Evolutionary conservation across 2,329 filamentous ascomycete genomes (phyloP).

Genomic region (Nothophaeocryptopus gaeumannii): DNA sequence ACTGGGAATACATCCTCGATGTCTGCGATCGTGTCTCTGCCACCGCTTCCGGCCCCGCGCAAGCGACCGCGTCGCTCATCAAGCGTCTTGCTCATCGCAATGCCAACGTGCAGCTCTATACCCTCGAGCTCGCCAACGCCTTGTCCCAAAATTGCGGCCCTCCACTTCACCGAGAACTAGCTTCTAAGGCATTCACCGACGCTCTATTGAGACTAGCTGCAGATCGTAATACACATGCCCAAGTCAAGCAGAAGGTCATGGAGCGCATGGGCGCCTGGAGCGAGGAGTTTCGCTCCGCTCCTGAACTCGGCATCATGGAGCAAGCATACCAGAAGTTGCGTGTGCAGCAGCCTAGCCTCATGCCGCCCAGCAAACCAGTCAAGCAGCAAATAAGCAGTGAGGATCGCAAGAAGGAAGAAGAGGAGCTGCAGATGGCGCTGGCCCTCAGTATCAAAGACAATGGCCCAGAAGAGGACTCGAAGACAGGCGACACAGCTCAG

Average conservation of each 20-base stretch:
- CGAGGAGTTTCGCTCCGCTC: conserved; percentile 85
- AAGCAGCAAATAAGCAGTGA: conserved; percentile 88
- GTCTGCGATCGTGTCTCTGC: conserved; percentile 40
- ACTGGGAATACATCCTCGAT: conserved; percentile 67
- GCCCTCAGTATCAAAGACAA: conserved; percentile 91
- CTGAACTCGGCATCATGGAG: conserved; percentile 95
- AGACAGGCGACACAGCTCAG: conserved; percentile 2
- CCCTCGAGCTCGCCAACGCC: conserved; percentile 87
- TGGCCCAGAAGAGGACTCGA: conserved; percentile 30
- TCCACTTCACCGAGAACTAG: conserved; percentile 82
- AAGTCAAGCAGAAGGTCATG: conserved; percentile 95
- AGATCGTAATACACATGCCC: conserved; percentile 90
- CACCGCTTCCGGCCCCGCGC: conserved; percentile 33
- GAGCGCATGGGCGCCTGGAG: conserved; percentile 97
- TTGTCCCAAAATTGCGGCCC: conserved; percentile 89
- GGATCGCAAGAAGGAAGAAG: conserved; percentile 92
- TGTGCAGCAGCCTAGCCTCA: conserved; percentile 72
- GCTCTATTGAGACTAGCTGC: conserved; percentile 84
- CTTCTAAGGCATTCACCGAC: conserved; percentile 90
- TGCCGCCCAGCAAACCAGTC: conserved; percentile 80
- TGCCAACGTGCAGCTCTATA: conserved; percentile 94
- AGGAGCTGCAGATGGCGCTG: conserved; percentile 93
- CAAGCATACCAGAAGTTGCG: conserved; percentile 89
- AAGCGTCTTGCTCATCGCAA: conserved; percentile 89
- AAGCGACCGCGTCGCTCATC: conserved; percentile 80